phyloP scores from a whole-genome alignment of 305 asterid species.

The Petunia hybrid region DNA sequence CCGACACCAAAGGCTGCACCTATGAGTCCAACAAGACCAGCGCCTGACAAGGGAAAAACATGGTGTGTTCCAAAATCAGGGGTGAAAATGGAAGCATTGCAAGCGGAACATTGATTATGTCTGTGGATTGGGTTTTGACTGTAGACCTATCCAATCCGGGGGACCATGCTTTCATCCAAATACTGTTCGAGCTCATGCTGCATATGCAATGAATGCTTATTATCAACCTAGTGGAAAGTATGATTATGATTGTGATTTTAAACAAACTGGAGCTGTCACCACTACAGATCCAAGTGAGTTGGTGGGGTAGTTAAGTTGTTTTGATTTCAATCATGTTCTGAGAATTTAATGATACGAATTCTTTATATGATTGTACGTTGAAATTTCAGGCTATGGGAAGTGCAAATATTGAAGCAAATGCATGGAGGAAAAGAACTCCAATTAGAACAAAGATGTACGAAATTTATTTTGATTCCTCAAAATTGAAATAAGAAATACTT shows the following conservation, averaged over 20 bases:
- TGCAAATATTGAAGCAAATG: constrained; percentile 45
- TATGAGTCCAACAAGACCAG: constrained; percentile 28
- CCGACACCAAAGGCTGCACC: constrained; percentile 34
- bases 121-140: constrained; percentile 50
- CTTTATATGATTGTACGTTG: neutral
- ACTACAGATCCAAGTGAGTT: constrained; percentile 49
- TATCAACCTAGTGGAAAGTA: constrained; percentile 43
- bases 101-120: constrained; percentile 49
- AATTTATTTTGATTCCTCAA: neutral
- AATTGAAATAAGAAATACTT: neutral
- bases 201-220: constrained; percentile 58
- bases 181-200: constrained; percentile 54
- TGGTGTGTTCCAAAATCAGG: constrained; percentile 49
- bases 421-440: neutral
- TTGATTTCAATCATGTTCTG: neutral
- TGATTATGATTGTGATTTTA: constrained; percentile 48
- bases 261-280: constrained; percentile 44
- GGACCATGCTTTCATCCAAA: constrained; percentile 52
- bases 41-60: constrained; percentile 30
- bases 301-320: neutral
- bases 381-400: constrained; percentile 48
- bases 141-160: constrained; percentile 48
- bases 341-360: neutral
- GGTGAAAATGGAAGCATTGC: constrained; percentile 45
- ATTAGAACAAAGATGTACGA: neutral